A percentile compares a stretch with the other conserved stretches of the same genome.
phyloP scores from a whole-genome alignment of 2,329 filamentous ascomycete genomes.

The Venturia aucupariae region DNA sequence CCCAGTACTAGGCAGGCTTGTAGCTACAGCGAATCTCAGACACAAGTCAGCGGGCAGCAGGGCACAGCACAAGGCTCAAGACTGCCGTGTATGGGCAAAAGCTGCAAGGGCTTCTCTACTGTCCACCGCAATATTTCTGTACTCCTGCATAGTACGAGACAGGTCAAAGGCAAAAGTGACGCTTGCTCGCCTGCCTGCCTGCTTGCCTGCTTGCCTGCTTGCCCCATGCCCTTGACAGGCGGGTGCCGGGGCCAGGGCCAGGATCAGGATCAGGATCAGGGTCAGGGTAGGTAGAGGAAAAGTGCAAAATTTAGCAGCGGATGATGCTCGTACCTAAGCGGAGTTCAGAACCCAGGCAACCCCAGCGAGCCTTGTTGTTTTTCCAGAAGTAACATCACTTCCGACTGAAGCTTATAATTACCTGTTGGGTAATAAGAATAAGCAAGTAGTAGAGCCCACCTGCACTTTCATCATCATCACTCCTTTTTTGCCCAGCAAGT shows the following conservation, averaged over 20 bases:
- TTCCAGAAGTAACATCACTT: too few relatives aligned
- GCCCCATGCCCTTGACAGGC: too few relatives aligned
- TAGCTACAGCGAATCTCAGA: not conserved
- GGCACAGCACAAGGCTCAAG: not conserved
- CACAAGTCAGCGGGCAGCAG: not conserved
- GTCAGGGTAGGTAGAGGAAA: too few relatives aligned
- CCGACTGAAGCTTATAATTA: too few relatives aligned
- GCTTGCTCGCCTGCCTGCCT: not conserved
- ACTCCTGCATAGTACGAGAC: not conserved
- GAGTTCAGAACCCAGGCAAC: not conserved
- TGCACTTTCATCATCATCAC: too few relatives aligned
- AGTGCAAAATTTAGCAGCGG: not conserved
- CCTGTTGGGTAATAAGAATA: not conserved
- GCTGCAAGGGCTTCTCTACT: not conserved
- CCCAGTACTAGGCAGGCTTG: too few relatives aligned
- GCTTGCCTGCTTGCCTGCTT: too few relatives aligned
- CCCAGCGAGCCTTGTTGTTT: not conserved
- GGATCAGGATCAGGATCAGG: too few relatives aligned
- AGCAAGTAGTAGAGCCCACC: too few relatives aligned
- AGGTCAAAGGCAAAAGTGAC: not conserved
- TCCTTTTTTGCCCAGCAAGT: not conserved
- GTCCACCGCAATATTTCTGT: not conserved
- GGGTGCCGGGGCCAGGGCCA: too few relatives aligned
- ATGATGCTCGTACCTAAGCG: too few relatives aligned
- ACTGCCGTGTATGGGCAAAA: too few relatives aligned